Percentiles rank a stretch among this genome's conserved stretches.
Evolutionary conservation across 495 filamentous ascomycete genomes (phyloP).

Genomic region (Annulohypoxylon nitens): DNA sequence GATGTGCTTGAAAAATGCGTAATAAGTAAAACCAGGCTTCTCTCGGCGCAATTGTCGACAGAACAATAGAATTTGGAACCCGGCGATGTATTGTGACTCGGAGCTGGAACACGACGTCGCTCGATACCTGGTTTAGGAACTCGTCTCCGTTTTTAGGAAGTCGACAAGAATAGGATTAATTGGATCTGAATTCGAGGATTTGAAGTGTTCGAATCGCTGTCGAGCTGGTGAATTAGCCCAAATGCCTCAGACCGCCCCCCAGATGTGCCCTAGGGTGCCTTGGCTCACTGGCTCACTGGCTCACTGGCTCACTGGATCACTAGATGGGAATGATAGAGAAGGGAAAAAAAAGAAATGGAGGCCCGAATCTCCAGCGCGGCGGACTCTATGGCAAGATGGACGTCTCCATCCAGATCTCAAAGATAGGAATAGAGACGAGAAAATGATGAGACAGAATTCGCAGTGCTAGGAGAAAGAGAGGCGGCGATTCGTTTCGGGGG

Average conservation of each 20-base stretch:
- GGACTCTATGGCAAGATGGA: constrained; percentile 50
- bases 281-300: constrained; percentile 23
- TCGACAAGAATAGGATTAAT: constrained; percentile 34
- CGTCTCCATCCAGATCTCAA: constrained; percentile 51
- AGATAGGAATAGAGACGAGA: constrained; percentile 44
- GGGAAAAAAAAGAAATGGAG: constrained; percentile 48
- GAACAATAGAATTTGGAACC: constrained; percentile 18
- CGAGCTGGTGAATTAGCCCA: constrained; percentile 48
- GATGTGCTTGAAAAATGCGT: constrained; percentile 48
- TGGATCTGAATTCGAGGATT: constrained; percentile 39
- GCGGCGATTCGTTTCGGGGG: constrained; percentile 47
- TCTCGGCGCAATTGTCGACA: constrained; percentile 39
- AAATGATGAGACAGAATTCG: constrained; percentile 40
- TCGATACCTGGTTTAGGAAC: constrained; percentile 31
- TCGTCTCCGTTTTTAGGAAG: constrained; percentile 28
- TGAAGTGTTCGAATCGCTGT: constrained; percentile 39
- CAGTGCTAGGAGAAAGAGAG: constrained; percentile 39
- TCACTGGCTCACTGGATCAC: constrained; percentile 2
- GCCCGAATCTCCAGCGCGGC: constrained; percentile 56
- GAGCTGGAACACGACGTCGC: constrained; percentile 29
- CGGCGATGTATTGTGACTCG: constrained; percentile 19
- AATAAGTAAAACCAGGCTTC: constrained; percentile 44
- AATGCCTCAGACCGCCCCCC: constrained; percentile 50
- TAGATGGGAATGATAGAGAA: constrained; percentile 7
- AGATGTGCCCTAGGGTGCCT: constrained; percentile 9